A percentile compares a stretch with the other conserved stretches of the same genome.
Evolutionary conservation across 257 asterid genomes (phyloP).

Genomic region (Primulina eburnea): DNA sequence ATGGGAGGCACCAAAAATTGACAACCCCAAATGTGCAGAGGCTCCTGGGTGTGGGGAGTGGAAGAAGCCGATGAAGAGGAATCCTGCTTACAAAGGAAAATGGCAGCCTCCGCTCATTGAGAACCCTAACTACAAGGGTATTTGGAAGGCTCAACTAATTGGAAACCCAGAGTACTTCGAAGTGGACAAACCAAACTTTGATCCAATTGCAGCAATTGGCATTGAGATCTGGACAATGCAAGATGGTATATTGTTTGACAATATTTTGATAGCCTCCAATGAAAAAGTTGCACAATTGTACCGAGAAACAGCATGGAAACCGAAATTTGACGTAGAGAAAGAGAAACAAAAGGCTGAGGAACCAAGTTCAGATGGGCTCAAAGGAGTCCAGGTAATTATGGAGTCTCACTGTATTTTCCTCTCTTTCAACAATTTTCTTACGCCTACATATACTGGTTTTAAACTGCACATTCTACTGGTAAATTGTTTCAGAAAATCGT

Average conservation of each 20-base stretch:
- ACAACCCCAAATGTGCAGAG: constrained; percentile 73
- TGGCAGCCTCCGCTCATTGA: constrained; percentile 85
- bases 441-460: neutral
- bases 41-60: constrained; percentile 98
- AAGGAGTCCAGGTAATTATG: constrained; percentile 69
- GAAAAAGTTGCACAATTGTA: constrained; percentile 69
- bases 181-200: constrained; percentile 76
- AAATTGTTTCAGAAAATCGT: constrained; percentile 57
- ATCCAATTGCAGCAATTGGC: constrained; percentile 92
- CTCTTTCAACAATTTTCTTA: neutral
- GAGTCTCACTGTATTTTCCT: neutral
- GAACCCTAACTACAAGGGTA: constrained; percentile 90
- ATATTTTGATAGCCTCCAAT: constrained; percentile 58
- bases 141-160: constrained; percentile 84
- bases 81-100: constrained; percentile 92
- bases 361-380: constrained; percentile 56
- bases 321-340: constrained; percentile 71
- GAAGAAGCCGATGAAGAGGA: constrained; percentile 80
- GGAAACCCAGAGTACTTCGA: constrained; percentile 81
- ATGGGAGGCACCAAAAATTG: constrained; percentile 92
- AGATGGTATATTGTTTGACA: constrained; percentile 91
- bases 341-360: constrained; percentile 76
- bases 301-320: constrained; percentile 74
- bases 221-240: constrained; percentile 99
- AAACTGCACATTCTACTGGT: neutral